Evolutionary conservation across 2,329 filamentous ascomycete species (phyloP), one percentile per base, ranked within the genome.

Genomic region (Pseudogymnoascus sp.): DNA sequence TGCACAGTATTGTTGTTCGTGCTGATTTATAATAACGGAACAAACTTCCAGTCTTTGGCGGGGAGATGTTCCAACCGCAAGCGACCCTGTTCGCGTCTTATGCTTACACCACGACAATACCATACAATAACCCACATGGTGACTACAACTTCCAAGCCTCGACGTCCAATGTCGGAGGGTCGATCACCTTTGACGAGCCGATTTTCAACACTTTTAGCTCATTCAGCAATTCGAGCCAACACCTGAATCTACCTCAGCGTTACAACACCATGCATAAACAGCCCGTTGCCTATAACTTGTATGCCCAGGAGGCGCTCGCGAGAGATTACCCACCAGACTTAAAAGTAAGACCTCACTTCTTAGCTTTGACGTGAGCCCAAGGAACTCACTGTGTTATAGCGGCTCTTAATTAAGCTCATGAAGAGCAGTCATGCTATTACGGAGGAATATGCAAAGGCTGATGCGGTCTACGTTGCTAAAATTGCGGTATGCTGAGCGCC

Each of bases 371-470:
- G 2, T 25, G 57, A 18, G 33, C 6, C 33, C 66, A 58, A 68
- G 64, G 68, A 64, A 62, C 68, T 74, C 64, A 73, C 67, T 61
- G 61, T 50, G 36, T 66, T 60, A 65, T 70, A 97, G 93, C 91
- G 91, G 61, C 89, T 90, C 64, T 80, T 92, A 58, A 88, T 97
- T 66, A 89, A 91, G 68, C 82, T 87, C 64, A 90, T 89, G 75
- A 84, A 85, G 70, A 83, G 89, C 59, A 95, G 87, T 74, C 82
- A 85, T 67, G 84, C 81, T 66, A 91, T 99, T 70, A 86, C 89
- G 14, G 81, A 87, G 65, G 90, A 96, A 73, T 97, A 96, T 76
- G 89, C 91, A 64, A 88, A 89, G 74, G 92, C 91, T 64, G 92
- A 97, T 73, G 85, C 87, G 5, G 78, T 90, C 65, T 96, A 90